Percentiles rank a stretch among this genome's conserved stretches.
phyloP scores from a whole-genome alignment of 352 stramenopile genomes.

The Thraustotheca clavata region DNA sequence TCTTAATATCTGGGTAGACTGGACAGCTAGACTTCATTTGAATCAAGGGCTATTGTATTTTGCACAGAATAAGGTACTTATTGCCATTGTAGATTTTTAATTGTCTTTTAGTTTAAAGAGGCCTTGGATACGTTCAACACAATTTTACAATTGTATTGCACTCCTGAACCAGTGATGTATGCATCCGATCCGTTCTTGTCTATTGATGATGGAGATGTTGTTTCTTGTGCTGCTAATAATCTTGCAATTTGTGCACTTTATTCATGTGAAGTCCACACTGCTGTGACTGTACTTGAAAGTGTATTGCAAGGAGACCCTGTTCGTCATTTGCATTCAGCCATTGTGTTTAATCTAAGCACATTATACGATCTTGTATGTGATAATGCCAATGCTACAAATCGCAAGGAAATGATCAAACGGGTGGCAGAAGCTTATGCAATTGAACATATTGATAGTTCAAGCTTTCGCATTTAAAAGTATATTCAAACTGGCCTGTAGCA shows the following conservation, averaged over 20 bases:
- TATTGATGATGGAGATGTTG: constrained; percentile 16
- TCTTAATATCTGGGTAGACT: constrained; percentile 22
- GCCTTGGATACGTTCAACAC: constrained; percentile 62
- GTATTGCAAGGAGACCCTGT: constrained; percentile 60
- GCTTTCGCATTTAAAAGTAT: constrained; percentile 59
- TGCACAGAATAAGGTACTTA: constrained; percentile 58
- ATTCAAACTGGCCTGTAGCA: no score
- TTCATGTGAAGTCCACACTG: constrained; percentile 66
- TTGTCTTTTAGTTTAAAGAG: constrained; percentile 33
- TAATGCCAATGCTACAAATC: constrained; percentile 60
- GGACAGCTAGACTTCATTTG: constrained; percentile 42
- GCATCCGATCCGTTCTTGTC: not conserved
- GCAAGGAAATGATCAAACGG: constrained; percentile 80
- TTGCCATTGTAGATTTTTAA: not conserved
- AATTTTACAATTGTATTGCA: constrained; percentile 37
- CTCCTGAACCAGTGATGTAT: not conserved
- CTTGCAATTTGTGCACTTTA: constrained; percentile 75
- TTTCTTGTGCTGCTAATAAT: constrained; percentile 57
- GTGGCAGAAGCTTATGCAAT: constrained; percentile 63
- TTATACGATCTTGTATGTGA: constrained; percentile 74
- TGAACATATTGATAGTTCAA: constrained; percentile 55
- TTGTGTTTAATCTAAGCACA: constrained; percentile 76
- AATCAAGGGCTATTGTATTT: constrained; percentile 72
- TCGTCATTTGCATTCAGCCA: constrained; percentile 55
- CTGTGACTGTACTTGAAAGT: constrained; percentile 53